Base-by-base conservation (phyloP, 78 protist genomes). In the Tieghemostelium lacteum region DNA sequence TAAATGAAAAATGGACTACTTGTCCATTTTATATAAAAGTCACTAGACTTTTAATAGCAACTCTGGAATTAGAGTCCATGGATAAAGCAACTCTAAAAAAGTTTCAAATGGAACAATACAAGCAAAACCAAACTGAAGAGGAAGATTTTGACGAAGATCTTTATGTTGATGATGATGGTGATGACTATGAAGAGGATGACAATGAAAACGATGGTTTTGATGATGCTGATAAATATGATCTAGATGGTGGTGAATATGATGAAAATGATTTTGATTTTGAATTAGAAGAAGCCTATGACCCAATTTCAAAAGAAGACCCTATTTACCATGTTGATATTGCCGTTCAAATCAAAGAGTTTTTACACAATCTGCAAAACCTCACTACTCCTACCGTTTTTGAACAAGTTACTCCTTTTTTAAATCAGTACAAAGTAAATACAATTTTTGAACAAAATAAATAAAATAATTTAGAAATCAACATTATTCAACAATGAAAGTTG, bases 271-370 rank as follows among this genome's bases (percentile, higher is more conserved):
- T 26, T 28, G 74, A 64, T 42, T 52, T 40, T 26, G 36, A 26
- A 24, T 19, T 57, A 1, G 87, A 64, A 20, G 61, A 62, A 31
- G 54, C 28, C 20, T 28, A 34, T 16, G 86, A 75, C 33, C 37
- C 58, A 20, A 28, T 77, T n/a, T 17, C 60, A 24, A 77, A 77
- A 77, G 70, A 67, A 19, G 87, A 77, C 42, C 87, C 87, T 49
- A 12, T 49, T 17, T 77, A 77, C 50, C 19, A 77, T 64, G 34
- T 77, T 14, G 50, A 77, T 24, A 12, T 75, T 22, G 0, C 29
- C 19, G 31, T 49, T 16, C 64, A 39, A 34, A 67, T 77, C 22
- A 42, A 36, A 45, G 74, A 77, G 6, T 29, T 49, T 36, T 74
- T 74, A n/a, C 26, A 22, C 10, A 77, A 40, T 20, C 17, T 64